Evolutionary conservation across 495 filamentous ascomycete species (phyloP).

Genomic region (Beverwykella pulmonaria): DNA sequence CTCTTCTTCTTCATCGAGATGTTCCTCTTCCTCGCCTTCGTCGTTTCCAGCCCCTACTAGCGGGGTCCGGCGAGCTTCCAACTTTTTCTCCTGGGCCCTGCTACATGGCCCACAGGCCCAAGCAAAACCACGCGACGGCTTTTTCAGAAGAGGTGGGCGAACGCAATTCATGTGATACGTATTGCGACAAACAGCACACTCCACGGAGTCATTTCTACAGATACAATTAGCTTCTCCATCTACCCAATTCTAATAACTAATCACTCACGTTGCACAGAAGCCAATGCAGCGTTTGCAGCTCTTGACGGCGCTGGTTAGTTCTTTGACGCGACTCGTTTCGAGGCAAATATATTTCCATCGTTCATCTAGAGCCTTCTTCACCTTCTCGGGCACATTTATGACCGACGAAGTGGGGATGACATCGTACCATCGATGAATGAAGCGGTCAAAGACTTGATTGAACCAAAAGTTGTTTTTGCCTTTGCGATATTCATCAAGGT

Average conservation of each 20-base stretch:
- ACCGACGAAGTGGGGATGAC: constrained; percentile 89
- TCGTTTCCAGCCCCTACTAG: constrained; percentile 61
- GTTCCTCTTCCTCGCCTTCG: constrained; percentile 69
- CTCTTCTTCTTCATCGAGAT: constrained; percentile 71
- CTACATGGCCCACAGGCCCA: constrained; percentile 98
- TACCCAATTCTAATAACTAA: not conserved
- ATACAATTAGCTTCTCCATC: constrained; percentile 2
- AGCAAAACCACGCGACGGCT: constrained; percentile 95
- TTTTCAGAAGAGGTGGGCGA: constrained; percentile 87
- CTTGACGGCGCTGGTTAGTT: constrained; percentile 95
- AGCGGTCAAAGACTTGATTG: constrained; percentile 95
- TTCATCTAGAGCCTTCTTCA: constrained; percentile 93
- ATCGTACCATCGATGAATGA: constrained; percentile 96
- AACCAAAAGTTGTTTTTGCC: constrained; percentile 89
- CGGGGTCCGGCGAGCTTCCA: constrained; percentile 89
- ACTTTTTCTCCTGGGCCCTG: constrained; percentile 85
- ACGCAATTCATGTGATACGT: constrained; percentile 99
- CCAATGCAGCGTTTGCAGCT: constrained; percentile 86
- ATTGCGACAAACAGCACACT: constrained; percentile 90
- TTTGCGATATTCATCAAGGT: constrained; percentile 82
- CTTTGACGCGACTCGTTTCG: constrained; percentile 87
- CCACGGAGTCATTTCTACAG: constrained; percentile 84
- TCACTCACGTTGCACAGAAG: constrained; percentile 86
- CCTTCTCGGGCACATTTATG: constrained; percentile 91
- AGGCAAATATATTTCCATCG: constrained; percentile 94